Evolutionary conservation across 192 early-diverging fungal species (phyloP).

Genomic region (Geosiphon pyriformis): DNA sequence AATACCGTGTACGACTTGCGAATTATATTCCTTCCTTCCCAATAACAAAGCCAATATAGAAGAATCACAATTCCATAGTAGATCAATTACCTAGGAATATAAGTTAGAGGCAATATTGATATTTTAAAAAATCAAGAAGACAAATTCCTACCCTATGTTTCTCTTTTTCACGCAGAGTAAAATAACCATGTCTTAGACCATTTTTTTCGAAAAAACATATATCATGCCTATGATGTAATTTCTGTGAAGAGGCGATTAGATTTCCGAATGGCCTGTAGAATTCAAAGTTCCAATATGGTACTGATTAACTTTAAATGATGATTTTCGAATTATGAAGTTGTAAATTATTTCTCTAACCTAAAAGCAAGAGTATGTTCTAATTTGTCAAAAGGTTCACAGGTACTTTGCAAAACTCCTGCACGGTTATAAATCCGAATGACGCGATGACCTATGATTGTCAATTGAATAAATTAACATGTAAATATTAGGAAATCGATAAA

Average conservation of each 20-base stretch:
- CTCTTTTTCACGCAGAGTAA: constrained; percentile 60
- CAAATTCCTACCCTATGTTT: constrained; percentile 36
- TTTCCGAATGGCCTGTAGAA: constrained; percentile 66
- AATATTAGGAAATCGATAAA: not conserved
- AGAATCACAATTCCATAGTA: constrained; percentile 90
- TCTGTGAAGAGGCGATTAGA: constrained; percentile 75
- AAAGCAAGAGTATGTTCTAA: constrained; percentile 78
- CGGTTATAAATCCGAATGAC: constrained; percentile 78
- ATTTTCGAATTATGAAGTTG: not conserved
- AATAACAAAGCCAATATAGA: constrained; percentile 73
- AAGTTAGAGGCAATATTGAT: not conserved
- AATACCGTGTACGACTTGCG: too few relatives aligned
- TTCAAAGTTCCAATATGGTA: not conserved
- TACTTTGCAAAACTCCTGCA: constrained; percentile 78
- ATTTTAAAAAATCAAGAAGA: not conserved
- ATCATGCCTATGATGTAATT: constrained; percentile 71
- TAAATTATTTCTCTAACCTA: constrained; percentile 41
- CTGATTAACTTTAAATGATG: not conserved
- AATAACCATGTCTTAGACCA: constrained; percentile 90
- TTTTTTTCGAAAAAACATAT: constrained; percentile 95
- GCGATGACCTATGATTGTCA: constrained; percentile 40
- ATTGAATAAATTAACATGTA: not conserved
- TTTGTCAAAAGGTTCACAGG: constrained; percentile 68
- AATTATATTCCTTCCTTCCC: constrained; percentile 23
- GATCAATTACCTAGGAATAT: constrained; percentile 41